Evolutionary conservation across 805 yeast species (phyloP).

Genomic region (Ogataea kodamae): DNA sequence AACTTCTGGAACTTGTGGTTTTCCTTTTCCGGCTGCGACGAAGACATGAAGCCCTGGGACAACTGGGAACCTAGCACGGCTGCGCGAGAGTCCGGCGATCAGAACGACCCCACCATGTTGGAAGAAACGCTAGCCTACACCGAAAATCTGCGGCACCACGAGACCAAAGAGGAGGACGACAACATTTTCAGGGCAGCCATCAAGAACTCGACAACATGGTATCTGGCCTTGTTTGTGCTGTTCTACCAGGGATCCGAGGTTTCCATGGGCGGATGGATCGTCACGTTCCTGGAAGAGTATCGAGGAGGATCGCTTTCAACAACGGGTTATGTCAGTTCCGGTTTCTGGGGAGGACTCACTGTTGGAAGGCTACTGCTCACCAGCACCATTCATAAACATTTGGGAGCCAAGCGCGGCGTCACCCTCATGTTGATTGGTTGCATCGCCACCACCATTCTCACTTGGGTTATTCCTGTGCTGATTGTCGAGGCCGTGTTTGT

Average conservation of each 20-base stretch:
- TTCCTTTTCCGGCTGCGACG: constrained; percentile 48
- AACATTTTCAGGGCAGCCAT: constrained; percentile 41
- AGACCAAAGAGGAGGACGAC: constrained; percentile 28
- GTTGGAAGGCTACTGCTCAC: constrained; percentile 56
- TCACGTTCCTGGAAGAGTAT: constrained; percentile 55
- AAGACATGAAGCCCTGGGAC: constrained; percentile 40
- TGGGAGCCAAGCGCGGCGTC: constrained; percentile 47
- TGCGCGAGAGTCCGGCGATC: constrained; percentile 2
- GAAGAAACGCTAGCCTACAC: constrained; percentile 20
- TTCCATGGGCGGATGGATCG: constrained; percentile 67
- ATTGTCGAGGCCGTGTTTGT: constrained; percentile 45
- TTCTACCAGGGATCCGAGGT: constrained; percentile 70
- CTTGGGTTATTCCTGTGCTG: constrained; percentile 47
- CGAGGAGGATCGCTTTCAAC: constrained; percentile 44
- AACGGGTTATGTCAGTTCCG: constrained; percentile 63
- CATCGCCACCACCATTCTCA: constrained; percentile 37
- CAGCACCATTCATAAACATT: constrained; percentile 32
- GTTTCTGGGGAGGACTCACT: constrained; percentile 71
- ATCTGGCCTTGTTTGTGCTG: constrained; percentile 51
- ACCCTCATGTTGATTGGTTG: constrained; percentile 34
- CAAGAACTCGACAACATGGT: constrained; percentile 40
- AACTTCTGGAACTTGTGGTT: constrained; percentile 36
- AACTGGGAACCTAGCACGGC: constrained; percentile 22
- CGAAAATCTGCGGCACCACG: constrained; percentile 12
- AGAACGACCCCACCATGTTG: constrained; percentile 18